Evolutionary conservation across 768 basidiomycete species (phyloP), one percentile per base, ranked within the genome.

Genomic region (Austroboletus festivus): DNA sequence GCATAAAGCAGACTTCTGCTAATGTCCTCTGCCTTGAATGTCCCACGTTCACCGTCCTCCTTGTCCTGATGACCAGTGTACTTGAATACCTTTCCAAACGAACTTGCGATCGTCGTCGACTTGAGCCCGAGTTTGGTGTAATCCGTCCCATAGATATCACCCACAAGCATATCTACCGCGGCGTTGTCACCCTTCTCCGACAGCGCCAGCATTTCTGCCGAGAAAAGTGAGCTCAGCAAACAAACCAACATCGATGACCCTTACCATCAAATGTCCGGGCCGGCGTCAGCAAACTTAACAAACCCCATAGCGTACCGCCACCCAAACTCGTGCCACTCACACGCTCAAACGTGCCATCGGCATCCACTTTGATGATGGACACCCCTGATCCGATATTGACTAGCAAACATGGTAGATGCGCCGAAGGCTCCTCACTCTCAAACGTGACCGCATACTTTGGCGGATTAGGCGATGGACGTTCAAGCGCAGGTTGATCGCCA

Each of bases 381-480:
- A 99, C 96, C 38, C 96, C 96, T 31, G 90, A 93, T 12, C 96
- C 96, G 51, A 99, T 98, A 69, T 99, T 99, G 56, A 98, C 96
- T 38, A 99, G 80, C 61, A 99, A 67, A 65, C 95, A 99, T 2
- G 96, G 96, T 48, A 98, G 78, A 60, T 96, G 93, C 1, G 93
- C 87, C 28, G 83, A 81, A 19, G 89, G 89, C n/a, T 65, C 68
- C 51, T 85, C 75, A 51, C 77, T 77, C 63, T 92, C 90, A 63
- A 98, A 99, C 37, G 85, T 85, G 31, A 98, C 89, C 10, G 85
- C 80, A 65, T 83, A 98, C 60, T 81, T 78, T 0, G 96, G 96
- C 15, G 96, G 91, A 62, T 90, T 82, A 0, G 95, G 92, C 43
- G 86, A 87, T 6, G 95, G 96, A 42, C 95, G 80, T 51, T 90